phyloP scores from a whole-genome alignment of 2,329 filamentous ascomycete genomes.

The Pyricularia grisea region DNA sequence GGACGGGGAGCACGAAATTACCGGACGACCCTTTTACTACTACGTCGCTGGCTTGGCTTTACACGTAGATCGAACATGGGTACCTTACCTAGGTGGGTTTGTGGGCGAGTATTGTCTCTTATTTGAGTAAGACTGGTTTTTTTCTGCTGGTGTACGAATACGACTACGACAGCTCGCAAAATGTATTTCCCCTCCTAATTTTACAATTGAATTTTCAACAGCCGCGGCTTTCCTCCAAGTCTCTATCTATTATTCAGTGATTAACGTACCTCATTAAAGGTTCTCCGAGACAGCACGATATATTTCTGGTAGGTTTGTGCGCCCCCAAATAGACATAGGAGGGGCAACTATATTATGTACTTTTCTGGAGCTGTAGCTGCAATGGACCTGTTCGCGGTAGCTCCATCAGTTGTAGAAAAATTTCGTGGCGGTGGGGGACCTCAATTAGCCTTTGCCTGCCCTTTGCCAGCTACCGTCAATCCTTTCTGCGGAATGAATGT shows the following conservation, averaged over 20 bases:
- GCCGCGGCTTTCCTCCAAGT: background rate
- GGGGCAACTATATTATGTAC: background rate
- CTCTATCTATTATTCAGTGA: background rate
- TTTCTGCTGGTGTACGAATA: conserved; percentile 1
- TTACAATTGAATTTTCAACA: background rate
- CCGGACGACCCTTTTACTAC: background rate
- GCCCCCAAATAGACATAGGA: background rate
- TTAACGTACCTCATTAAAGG: background rate
- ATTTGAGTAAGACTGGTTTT: background rate
- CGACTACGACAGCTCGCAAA: conserved; percentile 9
- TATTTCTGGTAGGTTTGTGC: background rate
- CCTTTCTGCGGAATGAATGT: background rate
- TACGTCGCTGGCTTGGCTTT: background rate
- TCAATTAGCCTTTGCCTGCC: background rate
- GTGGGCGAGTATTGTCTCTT: background rate
- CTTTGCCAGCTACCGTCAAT: background rate
- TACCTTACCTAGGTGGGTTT: background rate
- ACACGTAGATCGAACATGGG: background rate
- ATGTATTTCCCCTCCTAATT: background rate
- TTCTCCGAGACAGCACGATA: background rate
- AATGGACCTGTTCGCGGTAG: too few relatives aligned
- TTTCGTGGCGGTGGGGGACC: background rate
- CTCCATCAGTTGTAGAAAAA: background rate
- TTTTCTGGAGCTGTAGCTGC: too few relatives aligned
- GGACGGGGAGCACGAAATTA: background rate